A percentile compares a stretch with the other conserved stretches of the same genome.
Evolutionary conservation across 345 rosid genomes (phyloP).

Genomic region (Melastoma malabathricum): DNA sequence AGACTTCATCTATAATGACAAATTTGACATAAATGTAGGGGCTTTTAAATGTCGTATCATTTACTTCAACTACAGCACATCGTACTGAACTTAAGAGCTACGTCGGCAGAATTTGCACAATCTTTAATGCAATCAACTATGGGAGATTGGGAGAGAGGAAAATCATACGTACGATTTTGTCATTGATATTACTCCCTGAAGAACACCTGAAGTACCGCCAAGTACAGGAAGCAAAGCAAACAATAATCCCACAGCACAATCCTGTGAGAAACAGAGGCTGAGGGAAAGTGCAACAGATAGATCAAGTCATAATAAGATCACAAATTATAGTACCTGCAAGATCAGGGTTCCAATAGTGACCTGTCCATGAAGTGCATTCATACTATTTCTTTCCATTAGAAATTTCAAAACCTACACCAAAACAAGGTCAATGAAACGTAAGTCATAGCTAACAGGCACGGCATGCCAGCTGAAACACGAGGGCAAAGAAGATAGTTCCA

Average conservation of each 20-base stretch:
- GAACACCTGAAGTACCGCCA: slow-evolving; percentile 77
- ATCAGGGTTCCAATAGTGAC: slow-evolving; percentile 85
- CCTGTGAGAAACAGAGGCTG: slow-evolving; percentile 26
- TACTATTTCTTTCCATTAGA: slow-evolving; percentile 77
- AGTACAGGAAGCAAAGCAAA: slow-evolving; percentile 94
- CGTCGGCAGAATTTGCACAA: neutral
- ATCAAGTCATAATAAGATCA: neutral
- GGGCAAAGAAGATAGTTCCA: too few species aligned
- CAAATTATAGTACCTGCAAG: slow-evolving; percentile 45
- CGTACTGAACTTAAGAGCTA: too few species aligned
- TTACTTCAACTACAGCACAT: too few species aligned
- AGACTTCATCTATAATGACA: too few species aligned
- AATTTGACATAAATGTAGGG: too few species aligned
- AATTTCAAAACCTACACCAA: slow-evolving; percentile 63
- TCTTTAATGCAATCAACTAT: neutral
- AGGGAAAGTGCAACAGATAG: neutral
- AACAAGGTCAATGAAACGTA: slow-evolving; percentile 1
- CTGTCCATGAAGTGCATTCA: slow-evolving; percentile 73
- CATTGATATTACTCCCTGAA: slow-evolving; percentile 79
- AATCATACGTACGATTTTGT: slow-evolving; percentile 54
- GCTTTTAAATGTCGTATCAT: too few species aligned
- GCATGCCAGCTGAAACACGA: too few species aligned
- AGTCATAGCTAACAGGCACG: too few species aligned
- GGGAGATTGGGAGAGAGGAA: neutral
- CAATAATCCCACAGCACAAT: slow-evolving; percentile 85